phyloP scores from a whole-genome alignment of 2,329 filamentous ascomycete species.

The Apiospora malaysiana region DNA sequence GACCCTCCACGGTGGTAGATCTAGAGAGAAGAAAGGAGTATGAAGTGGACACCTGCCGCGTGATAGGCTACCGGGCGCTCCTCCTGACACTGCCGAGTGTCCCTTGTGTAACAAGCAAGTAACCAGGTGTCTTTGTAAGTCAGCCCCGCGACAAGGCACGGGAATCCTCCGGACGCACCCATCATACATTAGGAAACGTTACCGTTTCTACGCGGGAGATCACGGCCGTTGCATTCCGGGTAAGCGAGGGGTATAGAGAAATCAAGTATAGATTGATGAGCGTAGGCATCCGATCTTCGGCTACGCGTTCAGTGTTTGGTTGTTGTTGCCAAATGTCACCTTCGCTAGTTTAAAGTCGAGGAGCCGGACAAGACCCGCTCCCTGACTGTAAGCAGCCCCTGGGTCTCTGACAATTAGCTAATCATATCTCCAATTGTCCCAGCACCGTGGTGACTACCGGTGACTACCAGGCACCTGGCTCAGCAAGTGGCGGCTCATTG shows the following conservation, averaged over 20 bases:
- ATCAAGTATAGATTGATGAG: not conserved
- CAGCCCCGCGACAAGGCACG: slow-evolving; percentile 4
- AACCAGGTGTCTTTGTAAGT: not conserved
- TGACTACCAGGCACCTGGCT: not conserved
- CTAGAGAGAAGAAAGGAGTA: not conserved
- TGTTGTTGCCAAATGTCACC: not conserved
- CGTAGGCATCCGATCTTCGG: not conserved
- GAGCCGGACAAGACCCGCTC: not conserved
- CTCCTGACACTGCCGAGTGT: slow-evolving; percentile 14
- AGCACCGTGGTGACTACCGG: not conserved
- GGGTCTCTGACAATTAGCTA: not conserved
- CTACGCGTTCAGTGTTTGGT: not conserved
- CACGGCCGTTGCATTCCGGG: not conserved
- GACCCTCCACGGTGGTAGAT: not conserved
- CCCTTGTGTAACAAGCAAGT: not conserved
- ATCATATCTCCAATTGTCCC: not conserved
- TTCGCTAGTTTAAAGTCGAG: not conserved
- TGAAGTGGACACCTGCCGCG: not conserved
- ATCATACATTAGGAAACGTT: not conserved
- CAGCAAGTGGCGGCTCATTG: not conserved
- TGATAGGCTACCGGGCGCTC: not conserved
- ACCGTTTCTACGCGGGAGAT: not conserved
- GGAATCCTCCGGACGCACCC: not conserved
- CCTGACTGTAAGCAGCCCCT: not conserved
- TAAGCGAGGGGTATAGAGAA: not conserved